phyloP scores from a whole-genome alignment of 2,329 filamentous ascomycete genomes.

The Cladosporium cucumerinum region DNA sequence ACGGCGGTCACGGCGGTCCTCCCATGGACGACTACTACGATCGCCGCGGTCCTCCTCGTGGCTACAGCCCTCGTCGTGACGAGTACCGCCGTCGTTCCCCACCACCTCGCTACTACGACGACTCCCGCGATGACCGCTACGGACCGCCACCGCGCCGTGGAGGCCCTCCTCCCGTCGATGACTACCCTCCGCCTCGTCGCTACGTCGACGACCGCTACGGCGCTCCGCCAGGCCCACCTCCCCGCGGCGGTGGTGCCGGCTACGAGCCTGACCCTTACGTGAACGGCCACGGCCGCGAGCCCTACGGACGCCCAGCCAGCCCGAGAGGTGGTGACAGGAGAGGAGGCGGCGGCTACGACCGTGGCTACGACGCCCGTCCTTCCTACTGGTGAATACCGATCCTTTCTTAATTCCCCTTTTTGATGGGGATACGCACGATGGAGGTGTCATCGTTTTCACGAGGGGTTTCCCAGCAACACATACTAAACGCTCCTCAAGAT shows the following conservation, averaged over 20 bases:
- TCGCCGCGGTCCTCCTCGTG: constrained; percentile 71
- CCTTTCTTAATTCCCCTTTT: constrained; percentile 8
- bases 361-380: constrained; percentile 28
- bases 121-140: constrained; percentile 66
- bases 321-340: constrained; percentile 43
- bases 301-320: constrained; percentile 50
- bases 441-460: not conserved
- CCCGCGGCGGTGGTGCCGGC: constrained; percentile 43
- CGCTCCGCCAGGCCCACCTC: constrained; percentile 28
- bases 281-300: constrained; percentile 53
- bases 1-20: constrained; percentile 36
- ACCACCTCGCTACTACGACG: constrained; percentile 80
- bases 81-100: constrained; percentile 86
- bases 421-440: constrained; percentile 1
- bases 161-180: constrained; percentile 70
- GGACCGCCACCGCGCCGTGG: constrained; percentile 59
- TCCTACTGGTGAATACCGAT: constrained; percentile 24
- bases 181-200: constrained; percentile 61
- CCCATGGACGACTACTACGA: constrained; percentile 72
- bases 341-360: constrained; percentile 31
- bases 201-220: constrained; percentile 74
- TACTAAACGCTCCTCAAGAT: constrained; percentile 13
- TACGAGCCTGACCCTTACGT: constrained; percentile 60
- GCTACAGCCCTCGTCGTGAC: constrained; percentile 79
- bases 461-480: constrained; percentile 4